Percentiles rank a stretch among this genome's conserved stretches.
Conservation (phyloP, 2,329 filamentous ascomycete species). For the Thielaviopsis euricoi region DNA sequence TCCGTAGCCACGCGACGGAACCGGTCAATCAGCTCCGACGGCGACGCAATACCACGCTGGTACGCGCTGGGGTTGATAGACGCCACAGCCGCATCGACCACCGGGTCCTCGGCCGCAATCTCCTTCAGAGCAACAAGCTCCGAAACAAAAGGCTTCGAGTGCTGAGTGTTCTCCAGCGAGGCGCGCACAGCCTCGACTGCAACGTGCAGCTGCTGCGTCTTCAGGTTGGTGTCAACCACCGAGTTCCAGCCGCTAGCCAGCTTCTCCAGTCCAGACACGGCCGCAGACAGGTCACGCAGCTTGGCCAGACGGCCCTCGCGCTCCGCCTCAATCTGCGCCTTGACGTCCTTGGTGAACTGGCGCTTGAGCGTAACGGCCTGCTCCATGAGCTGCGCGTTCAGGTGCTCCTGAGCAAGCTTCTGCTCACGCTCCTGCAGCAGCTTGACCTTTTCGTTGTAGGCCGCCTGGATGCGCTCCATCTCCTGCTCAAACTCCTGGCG, state of each 20-base stretch:
- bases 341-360: constrained; percentile 63
- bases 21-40: constrained; percentile 77
- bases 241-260: constrained; percentile 80
- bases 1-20: constrained; percentile 87
- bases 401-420: constrained; percentile 65
- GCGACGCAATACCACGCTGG: constrained; percentile 73
- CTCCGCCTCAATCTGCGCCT: constrained; percentile 72
- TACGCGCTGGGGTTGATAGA: constrained; percentile 90
- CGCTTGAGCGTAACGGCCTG: constrained; percentile 82
- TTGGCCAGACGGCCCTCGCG: constrained; percentile 74
- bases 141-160: constrained; percentile 71
- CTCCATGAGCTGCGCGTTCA: constrained; percentile 73
- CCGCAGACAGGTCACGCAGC: constrained; percentile 60
- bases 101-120: constrained; percentile 65
- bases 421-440: constrained; percentile 65
- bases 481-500: constrained; percentile 76
- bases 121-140: constrained; percentile 93
- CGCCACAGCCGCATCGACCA: constrained; percentile 87
- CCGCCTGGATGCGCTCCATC: constrained; percentile 59
- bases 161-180: constrained; percentile 53
- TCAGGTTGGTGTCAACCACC: constrained; percentile 77
- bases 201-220: constrained; percentile 90
- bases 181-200: constrained; percentile 85
- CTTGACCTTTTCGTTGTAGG: constrained; percentile 65
- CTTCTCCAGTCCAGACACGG: constrained; percentile 70